Conservation (phyloP, 108 stramenopile genomes). For the Cyclostephanos tholiformis region DNA sequence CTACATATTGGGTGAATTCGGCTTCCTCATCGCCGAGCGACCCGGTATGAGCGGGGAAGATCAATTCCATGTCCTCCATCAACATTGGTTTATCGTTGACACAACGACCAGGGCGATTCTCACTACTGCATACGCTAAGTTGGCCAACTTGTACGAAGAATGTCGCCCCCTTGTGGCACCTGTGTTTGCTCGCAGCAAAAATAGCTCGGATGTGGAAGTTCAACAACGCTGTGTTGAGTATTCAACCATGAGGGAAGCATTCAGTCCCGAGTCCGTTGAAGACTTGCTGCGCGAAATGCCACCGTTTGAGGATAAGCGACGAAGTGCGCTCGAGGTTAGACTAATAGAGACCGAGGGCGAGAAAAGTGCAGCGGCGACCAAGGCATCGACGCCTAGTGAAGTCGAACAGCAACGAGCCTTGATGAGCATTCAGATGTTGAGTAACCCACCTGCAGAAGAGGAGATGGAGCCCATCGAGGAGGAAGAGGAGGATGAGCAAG, state of each 20-base stretch:
- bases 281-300: slow-evolving; percentile 95
- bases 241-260: slow-evolving; percentile 82
- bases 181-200: slow-evolving; percentile 87
- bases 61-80: slow-evolving; percentile 94
- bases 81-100: slow-evolving; percentile 89
- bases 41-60: slow-evolving; percentile 91
- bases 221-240: slow-evolving; percentile 94
- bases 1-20: slow-evolving; percentile 98
- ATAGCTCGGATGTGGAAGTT: slow-evolving; percentile 89
- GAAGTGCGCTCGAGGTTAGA: slow-evolving; percentile 78
- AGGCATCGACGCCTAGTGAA: slow-evolving; percentile 83
- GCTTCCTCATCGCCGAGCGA: slow-evolving; percentile 94
- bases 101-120: slow-evolving; percentile 81
- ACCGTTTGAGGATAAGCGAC: slow-evolving; percentile 88
- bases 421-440: slow-evolving; percentile 54
- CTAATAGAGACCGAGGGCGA: slow-evolving; percentile 85
- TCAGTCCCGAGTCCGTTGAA: slow-evolving; percentile 85
- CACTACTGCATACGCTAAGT: slow-evolving; percentile 94
- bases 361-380: slow-evolving; percentile 82
- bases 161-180: slow-evolving; percentile 88
- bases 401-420: slow-evolving; percentile 81
- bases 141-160: slow-evolving; percentile 94
- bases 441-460: slow-evolving; percentile 31
- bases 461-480: slow-evolving; percentile 39
- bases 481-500: slow-evolving; percentile 58